These are phyloP conservation scores for Brassica rapa DNA, from an alignment of 345 rosid genomes.

Conservation along the genomic window DNA sequence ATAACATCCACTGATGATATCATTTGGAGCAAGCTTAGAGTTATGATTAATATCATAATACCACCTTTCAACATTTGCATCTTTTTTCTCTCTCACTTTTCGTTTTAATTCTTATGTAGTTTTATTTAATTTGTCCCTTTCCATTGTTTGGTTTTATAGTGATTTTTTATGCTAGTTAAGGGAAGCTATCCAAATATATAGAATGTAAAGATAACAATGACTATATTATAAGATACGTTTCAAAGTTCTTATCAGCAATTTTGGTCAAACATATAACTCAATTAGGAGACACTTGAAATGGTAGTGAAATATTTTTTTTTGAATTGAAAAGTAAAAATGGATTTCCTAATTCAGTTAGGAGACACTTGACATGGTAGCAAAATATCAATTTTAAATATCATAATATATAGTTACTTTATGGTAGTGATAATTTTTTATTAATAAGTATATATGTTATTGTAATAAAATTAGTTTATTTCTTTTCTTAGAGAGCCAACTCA, in stretches of 20 bases:
- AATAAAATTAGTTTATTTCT: neutral
- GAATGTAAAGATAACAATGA: neutral
- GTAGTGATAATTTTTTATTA: neutral
- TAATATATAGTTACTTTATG: neutral
- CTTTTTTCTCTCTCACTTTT: neutral
- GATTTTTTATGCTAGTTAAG: neutral
- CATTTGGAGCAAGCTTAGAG: neutral
- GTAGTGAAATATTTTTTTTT: neutral
- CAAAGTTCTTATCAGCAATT: neutral
- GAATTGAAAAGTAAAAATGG: neutral
- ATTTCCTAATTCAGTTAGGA: neutral
- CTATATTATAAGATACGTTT: neutral
- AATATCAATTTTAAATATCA: neutral
- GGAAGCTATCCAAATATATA: neutral
- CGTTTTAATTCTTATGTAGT: neutral
- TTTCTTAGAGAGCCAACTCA: neutral
- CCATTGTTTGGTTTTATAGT: neutral
- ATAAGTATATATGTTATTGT: neutral
- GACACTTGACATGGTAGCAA: neutral
- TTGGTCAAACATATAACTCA: neutral
- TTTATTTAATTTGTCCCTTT: neutral
- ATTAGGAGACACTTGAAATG: neutral
- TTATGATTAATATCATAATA: neutral
- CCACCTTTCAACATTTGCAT: neutral
- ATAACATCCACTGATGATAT: neutral